Conservation (phyloP, 352 stramenopile genomes). For the Phytophthora tentaculata region DNA sequence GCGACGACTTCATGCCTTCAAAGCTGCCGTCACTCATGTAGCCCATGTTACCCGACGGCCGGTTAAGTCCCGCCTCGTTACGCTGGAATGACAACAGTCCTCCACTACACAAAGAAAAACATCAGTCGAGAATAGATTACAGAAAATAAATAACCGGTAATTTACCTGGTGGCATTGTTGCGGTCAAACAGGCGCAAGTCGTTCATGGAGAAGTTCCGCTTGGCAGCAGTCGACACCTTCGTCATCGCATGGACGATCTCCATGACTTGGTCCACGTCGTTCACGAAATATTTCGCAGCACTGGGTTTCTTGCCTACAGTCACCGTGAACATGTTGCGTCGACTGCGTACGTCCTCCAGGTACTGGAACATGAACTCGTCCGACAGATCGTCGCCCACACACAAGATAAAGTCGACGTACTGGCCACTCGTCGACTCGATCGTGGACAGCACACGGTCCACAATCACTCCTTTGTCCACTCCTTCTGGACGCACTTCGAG, state of each 20-base stretch:
- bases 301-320: conserved; percentile 99
- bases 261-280: conserved; percentile 97
- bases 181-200: conserved; percentile 79
- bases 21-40: conserved; percentile 59
- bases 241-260: conserved; percentile 92
- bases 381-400: conserved; percentile 97
- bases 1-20: conserved; percentile 49
- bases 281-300: conserved; percentile 97
- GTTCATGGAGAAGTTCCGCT: conserved; percentile 88
- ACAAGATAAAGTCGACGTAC: conserved; percentile 97
- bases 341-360: conserved; percentile 70
- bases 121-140: conserved; percentile 6
- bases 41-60: conserved; percentile 31
- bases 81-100: conserved; percentile 40
- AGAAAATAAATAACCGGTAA: conserved; percentile 1
- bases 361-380: conserved; percentile 99
- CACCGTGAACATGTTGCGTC: conserved; percentile 92
- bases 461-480: conserved; percentile 98
- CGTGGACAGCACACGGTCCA: conserved; percentile 95
- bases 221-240: conserved; percentile 83
- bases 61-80: conserved; percentile 24
- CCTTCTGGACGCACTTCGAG: conserved; percentile 96
- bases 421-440: conserved; percentile 76
- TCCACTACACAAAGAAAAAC: conserved; percentile 26
- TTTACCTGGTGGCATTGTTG: conserved; percentile 54